Base-by-base conservation (phyloP, 164 flowering plant genomes). In the Cinnamomum micranthum region DNA sequence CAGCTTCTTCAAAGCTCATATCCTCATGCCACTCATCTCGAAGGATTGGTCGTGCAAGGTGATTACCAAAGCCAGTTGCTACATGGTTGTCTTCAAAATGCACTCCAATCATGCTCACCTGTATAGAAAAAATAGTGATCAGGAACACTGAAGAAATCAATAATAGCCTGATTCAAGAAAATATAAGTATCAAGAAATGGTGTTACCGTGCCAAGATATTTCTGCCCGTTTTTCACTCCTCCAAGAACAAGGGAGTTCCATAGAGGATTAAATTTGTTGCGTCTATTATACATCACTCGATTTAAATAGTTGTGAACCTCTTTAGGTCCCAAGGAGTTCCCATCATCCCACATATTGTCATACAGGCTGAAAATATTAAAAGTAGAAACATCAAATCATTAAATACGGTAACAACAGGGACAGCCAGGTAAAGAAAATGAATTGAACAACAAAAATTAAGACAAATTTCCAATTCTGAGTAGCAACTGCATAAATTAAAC, bases 311-410 rank as follows among this genome's bases (percentile, higher is more conserved):
- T 95, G 83, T 91, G 99, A 70, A 95, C 88, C 82, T 93, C 96
- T 76, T 95, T 93, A 24, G 99, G 99, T 22, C 99, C 97, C 85
- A 95, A 79, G 51, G 98, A 91, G 80, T 95, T 95, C 27, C 92
- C 95, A 83, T 95, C 98, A 80, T 93, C 99, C 99, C 99, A 95
- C 99, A 93, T 95, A 78, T 92, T 89, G 80, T 95, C 99, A 81
- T 88, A 74, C 73, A 92, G 82, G 82, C 99, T 95, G 85, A 78
- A 84, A 69, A 79, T 15, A 25, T 35, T 31, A 3, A n/a, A 22
- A 69, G 55, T 15, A 15, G n/a, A 55, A 55, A 15, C 60, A 14
- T 19, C 60, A 55, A 3, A 55, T 55, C 12, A 55, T 55, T 55
- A 15, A 14, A 55, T 52, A 52, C 59, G 14, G 19, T 52, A 52